These are phyloP conservation scores for Aspergillus glaucus DNA, from an alignment of 2,329 filamentous ascomycete genomes.

Conservation along the genomic window DNA sequence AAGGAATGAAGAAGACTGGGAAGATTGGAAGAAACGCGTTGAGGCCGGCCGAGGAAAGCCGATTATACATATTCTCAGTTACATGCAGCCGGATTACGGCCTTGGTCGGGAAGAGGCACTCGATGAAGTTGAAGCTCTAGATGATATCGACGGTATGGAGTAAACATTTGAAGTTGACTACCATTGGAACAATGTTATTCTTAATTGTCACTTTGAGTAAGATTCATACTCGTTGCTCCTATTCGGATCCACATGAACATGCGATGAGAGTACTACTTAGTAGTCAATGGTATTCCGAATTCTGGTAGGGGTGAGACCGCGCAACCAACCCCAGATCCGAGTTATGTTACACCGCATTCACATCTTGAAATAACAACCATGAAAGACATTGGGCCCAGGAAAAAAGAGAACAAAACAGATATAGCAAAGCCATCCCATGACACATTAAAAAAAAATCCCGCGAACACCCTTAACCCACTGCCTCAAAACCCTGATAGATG, in stretches of 20 bases:
- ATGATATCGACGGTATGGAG: constrained; percentile 51
- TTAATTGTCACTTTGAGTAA: constrained; percentile 3
- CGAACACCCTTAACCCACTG: constrained; percentile 1
- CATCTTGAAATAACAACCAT: constrained; percentile 39
- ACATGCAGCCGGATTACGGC: constrained; percentile 50
- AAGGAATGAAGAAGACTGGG: constrained; percentile 73
- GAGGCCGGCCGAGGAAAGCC: constrained; percentile 71
- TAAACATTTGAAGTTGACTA: not conserved
- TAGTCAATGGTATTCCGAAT: constrained; percentile 26
- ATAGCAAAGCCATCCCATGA: constrained; percentile 42
- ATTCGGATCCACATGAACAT: not conserved
- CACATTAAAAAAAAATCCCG: constrained; percentile 42
- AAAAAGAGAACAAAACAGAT: constrained; percentile 27
- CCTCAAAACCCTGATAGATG: constrained; percentile 19
- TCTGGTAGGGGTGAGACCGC: constrained; percentile 27
- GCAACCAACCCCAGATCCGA: constrained; percentile 32
- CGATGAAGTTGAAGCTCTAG: constrained; percentile 84
- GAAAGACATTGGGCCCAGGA: constrained; percentile 35
- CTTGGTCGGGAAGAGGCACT: constrained; percentile 66
- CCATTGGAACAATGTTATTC: not conserved
- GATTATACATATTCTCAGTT: constrained; percentile 74
- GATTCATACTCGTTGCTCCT: constrained; percentile 9
- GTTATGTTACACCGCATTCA: constrained; percentile 43
- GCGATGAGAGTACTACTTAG: not conserved
- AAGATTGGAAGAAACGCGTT: constrained; percentile 70